Evolutionary conservation across 805 yeast genomes (phyloP).

Genomic region (Ogataea parapolymorpha): DNA sequence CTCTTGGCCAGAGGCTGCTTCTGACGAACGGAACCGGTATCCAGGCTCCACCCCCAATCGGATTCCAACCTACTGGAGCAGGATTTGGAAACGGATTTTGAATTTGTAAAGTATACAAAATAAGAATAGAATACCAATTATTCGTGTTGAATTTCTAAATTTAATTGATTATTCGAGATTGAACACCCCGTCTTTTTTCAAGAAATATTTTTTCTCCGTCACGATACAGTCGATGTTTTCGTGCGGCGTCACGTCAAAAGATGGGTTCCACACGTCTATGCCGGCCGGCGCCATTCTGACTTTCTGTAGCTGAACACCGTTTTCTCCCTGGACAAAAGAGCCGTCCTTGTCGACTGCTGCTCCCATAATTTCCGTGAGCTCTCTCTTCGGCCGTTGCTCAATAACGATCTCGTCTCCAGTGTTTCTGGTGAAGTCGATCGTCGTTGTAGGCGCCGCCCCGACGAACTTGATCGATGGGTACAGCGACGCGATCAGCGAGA

Average conservation of each 20-base stretch:
- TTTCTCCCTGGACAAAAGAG: slow-evolving; percentile 29
- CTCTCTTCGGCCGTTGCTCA: slow-evolving; percentile 82
- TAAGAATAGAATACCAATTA: not conserved
- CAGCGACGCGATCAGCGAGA: slow-evolving; percentile 67
- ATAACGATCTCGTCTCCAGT: slow-evolving; percentile 76
- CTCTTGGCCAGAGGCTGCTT: slow-evolving; percentile 66
- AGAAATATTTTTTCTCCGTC: slow-evolving; percentile 67
- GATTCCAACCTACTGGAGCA: slow-evolving; percentile 68
- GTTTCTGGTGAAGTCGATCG: slow-evolving; percentile 67
- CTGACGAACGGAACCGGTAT: slow-evolving; percentile 71
- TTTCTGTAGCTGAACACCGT: slow-evolving; percentile 36
- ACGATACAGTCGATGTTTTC: slow-evolving; percentile 81
- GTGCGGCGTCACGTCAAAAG: slow-evolving; percentile 91
- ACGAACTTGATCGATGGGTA: slow-evolving; percentile 72
- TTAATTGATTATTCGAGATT: slow-evolving; percentile 8
- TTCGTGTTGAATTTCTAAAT: not conserved
- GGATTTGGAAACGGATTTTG: slow-evolving; percentile 56
- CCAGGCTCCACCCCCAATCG: slow-evolving; percentile 41
- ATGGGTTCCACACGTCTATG: slow-evolving; percentile 91
- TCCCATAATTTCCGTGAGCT: slow-evolving; percentile 75
- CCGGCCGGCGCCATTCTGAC: slow-evolving; percentile 84
- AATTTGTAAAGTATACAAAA: slow-evolving; percentile 4
- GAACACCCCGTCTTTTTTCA: slow-evolving; percentile 52
- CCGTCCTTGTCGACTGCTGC: slow-evolving; percentile 41
- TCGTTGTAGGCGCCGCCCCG: slow-evolving; percentile 94